Base-by-base conservation (phyloP, 2,329 filamentous ascomycete species). In the Fusarium pseudonygamai region DNA sequence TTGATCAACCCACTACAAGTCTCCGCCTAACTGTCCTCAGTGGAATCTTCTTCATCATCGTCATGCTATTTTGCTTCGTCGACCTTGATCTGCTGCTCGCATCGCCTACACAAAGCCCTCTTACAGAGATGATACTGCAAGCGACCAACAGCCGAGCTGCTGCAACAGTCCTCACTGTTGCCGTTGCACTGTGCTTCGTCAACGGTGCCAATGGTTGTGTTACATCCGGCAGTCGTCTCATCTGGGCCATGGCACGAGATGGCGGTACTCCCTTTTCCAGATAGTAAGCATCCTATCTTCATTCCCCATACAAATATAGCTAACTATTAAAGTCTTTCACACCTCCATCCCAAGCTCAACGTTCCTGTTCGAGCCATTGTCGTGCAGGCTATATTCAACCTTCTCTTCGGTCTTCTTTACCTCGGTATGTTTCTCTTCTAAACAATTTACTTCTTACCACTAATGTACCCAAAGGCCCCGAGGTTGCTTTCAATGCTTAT, bases 171-270 rank as follows among this genome's bases (percentile, higher is more conserved):
- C 60, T 86, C n/a, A 82, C 80, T 42, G 76, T 86, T 28, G 80
- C 83, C 60, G 75, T 86, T 15, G 80, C 79, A 1, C 70, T 86
- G 2, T 85, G 84, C 63, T 85, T 86, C 37, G 79, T 86, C 42
- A 84, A 85, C 32, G 85, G 84, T 24, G 84, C 83, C 40, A 83
- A 82, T 24, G 84, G 84, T 9, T 83, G 82, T 57, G 79, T 85
- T 22, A 85, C 84, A 10, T 83, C 80, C 62, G 83, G 80, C 12
- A 85, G 81, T 53, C 78, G 85, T n/a, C 79, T 87, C 42, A 75
- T 84, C 4, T 86, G 80, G 75, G 75, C 84, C 13, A 86, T 87
- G 80, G 86, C 86, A 11, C 81, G 85, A 58, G 86, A 86, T 60
- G 80, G 79, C 45, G 84, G 82, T 13, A 79, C 82, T 12, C 73